Evolutionary conservation across 73 alveolate genomes (phyloP).

Genomic region (Paramecium bursaria): DNA sequence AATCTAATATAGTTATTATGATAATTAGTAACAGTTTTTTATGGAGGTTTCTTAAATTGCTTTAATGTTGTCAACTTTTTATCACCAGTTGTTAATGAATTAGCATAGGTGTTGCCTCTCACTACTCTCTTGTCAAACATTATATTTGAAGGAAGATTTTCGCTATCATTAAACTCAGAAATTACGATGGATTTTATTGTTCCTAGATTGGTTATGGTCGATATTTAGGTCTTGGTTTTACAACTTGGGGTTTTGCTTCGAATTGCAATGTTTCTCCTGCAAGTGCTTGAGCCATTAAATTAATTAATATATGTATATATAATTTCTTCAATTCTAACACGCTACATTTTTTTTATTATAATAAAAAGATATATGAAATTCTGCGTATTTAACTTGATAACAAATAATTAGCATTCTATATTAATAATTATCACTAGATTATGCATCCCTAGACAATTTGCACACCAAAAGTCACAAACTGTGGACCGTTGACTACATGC

Average conservation of each 20-base stretch:
- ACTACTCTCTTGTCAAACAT: constrained; percentile 93
- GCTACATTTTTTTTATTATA: too few species aligned
- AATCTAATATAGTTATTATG: constrained; percentile 44
- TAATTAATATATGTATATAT: too few species aligned
- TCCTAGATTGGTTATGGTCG: constrained; percentile 15
- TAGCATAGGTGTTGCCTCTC: constrained; percentile 96
- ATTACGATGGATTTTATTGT: background rate
- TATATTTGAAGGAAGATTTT: constrained; percentile 72
- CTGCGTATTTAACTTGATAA: too few species aligned
- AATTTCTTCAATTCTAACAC: too few species aligned
- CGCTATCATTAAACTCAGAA: background rate
- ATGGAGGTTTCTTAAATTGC: constrained; percentile 53
- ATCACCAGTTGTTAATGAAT: constrained; percentile 85
- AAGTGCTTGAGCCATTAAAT: constrained; percentile 60
- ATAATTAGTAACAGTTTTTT: constrained; percentile 54
- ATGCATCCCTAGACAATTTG: too few species aligned
- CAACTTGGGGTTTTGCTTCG: constrained; percentile 64
- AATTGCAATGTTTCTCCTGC: constrained; percentile 68
- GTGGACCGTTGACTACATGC: too few species aligned
- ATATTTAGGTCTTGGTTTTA: constrained; percentile 65
- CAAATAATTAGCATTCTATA: too few species aligned
- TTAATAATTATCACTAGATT: too few species aligned
- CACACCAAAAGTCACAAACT: too few species aligned
- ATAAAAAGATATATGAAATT: too few species aligned
- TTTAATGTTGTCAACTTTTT: constrained; percentile 68